A percentile compares a stretch with the other conserved stretches of the same genome.
These are phyloP conservation scores for Albugo candida DNA, from an alignment of 352 stramenopile genomes.

Conservation along the genomic window DNA sequence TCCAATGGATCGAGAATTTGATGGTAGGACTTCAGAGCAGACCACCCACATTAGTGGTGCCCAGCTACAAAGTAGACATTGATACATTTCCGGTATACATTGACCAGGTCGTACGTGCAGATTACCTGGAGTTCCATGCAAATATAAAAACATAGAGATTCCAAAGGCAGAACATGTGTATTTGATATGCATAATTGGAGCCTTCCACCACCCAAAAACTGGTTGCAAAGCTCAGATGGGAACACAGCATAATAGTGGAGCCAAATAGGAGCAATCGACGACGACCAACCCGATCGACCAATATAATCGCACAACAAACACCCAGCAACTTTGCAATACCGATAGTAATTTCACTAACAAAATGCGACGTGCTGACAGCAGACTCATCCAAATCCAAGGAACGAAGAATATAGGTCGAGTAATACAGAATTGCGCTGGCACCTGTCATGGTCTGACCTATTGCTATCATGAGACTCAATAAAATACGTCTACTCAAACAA, in stretches of 20 bases:
- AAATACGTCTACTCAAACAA: constrained; percentile 16
- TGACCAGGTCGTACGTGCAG: too few relatives aligned
- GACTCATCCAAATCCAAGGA: constrained; percentile 12
- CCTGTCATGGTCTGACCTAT: constrained; percentile 44
- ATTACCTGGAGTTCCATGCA: constrained; percentile 33
- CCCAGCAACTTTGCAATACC: constrained; percentile 39
- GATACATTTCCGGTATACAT: too few relatives aligned
- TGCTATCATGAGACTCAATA: constrained; percentile 33
- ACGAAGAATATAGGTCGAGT: constrained; percentile 51
- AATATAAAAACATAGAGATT: constrained; percentile 58
- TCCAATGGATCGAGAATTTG: constrained; percentile 46
- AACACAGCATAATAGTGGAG: constrained; percentile 25
- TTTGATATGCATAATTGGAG: constrained; percentile 4
- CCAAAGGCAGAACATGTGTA: constrained; percentile 26
- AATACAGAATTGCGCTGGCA: constrained; percentile 65
- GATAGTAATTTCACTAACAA: constrained; percentile 39
- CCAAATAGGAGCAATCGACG: constrained; percentile 33
- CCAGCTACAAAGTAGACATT: constrained; percentile 12
- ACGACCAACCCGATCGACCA: constrained; percentile 40
- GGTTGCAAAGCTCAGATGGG: constrained; percentile 26
- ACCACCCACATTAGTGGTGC: constrained; percentile 58
- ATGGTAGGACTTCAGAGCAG: constrained; percentile 37
- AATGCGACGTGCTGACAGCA: constrained; percentile 6
- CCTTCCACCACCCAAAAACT: constrained; percentile 24
- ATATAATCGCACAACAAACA: constrained; percentile 27